Evolutionary conservation across 2,329 filamentous ascomycete species (phyloP), one percentile per base, ranked within the genome.

Genomic region (Raffaelea albimanens): DNA sequence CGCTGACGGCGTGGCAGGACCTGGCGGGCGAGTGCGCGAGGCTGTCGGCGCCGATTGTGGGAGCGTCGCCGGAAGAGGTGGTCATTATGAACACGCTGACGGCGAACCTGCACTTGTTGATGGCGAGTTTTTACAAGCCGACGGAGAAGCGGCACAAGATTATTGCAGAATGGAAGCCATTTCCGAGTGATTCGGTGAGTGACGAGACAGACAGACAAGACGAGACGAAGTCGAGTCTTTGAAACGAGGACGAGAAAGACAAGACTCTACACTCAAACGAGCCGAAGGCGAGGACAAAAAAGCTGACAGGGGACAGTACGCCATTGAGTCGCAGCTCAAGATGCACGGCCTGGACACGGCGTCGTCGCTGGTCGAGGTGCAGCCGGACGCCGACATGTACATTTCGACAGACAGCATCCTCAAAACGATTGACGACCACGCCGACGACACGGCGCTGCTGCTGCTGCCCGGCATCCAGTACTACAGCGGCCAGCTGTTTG

Each of bases 41-140:
- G 44, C 74, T 83, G 57, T 85, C 84, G 59, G 78, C 84, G 2
- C 80, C 78, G 25, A 70, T 95, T 18, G 82, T 95, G 11, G 89
- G 89, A 18, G 86, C 87, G 0, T 67, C 75, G 2, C 67, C 80
- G 1, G 72, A 72, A 46, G 88, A 95, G 65, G 82, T 95, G 16
- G 87, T 87, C 45, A 78, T 90, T 44, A 95, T 95, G 89, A 87
- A 89, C 61, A 90, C 85, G 0, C 66, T 95, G 58, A 95, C 87
- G 2, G 79, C 75, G 20, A 94, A 94, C 62, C 62, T 95, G 50
- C 87, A 95, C 62, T 64, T 94, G 16, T 69, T 93, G 58, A 81
- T 95, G 82, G 82, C 85, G 8, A 87, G 83, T 64, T 94, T 95
- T 67, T 95, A 91, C 67, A 72, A 69, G 46, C 87, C 87, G 0